A percentile compares a stretch with the other conserved stretches of the same genome.
Evolutionary conservation across 1,284 basidiomycete species (phyloP).

Genomic region (Moniliella sp.): DNA sequence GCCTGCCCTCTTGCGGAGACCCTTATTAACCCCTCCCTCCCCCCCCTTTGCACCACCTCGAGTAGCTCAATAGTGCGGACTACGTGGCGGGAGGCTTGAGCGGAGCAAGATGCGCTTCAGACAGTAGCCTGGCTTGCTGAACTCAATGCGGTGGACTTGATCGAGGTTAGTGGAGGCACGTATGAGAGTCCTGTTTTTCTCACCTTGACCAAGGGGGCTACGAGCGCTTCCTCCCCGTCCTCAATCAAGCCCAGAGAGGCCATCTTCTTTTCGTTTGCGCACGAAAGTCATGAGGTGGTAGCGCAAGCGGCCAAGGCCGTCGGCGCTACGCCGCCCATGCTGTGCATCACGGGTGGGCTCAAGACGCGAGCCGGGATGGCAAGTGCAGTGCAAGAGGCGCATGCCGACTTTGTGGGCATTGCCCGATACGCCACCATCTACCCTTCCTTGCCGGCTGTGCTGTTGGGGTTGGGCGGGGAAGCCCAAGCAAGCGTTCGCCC

Average conservation of each 20-base stretch:
- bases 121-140: conserved; percentile 47
- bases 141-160: conserved; percentile 52
- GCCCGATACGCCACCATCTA: neutral
- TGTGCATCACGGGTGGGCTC: conserved; percentile 62
- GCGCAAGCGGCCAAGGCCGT: neutral
- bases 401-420: neutral
- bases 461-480: too few relatives aligned
- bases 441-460: neutral
- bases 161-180: conserved; percentile 67
- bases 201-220: conserved; percentile 2
- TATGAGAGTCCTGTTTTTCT: conserved; percentile 9
- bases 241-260: conserved; percentile 36
- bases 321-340: conserved; percentile 35
- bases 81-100: conserved; percentile 44
- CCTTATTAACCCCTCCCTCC: neutral
- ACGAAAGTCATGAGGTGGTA: conserved; percentile 28
- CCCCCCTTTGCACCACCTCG: too few relatives aligned
- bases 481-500: too few relatives aligned
- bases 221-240: conserved; percentile 3
- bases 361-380: conserved; percentile 45
- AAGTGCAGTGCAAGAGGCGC: conserved; percentile 6
- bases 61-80: conserved; percentile 54
- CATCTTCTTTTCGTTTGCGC: conserved; percentile 36
- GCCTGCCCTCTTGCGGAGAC: neutral
- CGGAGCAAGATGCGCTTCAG: conserved; percentile 42